Conservation (phyloP, 2,329 filamentous ascomycete genomes). For the Ustilaginoidea virens region DNA sequence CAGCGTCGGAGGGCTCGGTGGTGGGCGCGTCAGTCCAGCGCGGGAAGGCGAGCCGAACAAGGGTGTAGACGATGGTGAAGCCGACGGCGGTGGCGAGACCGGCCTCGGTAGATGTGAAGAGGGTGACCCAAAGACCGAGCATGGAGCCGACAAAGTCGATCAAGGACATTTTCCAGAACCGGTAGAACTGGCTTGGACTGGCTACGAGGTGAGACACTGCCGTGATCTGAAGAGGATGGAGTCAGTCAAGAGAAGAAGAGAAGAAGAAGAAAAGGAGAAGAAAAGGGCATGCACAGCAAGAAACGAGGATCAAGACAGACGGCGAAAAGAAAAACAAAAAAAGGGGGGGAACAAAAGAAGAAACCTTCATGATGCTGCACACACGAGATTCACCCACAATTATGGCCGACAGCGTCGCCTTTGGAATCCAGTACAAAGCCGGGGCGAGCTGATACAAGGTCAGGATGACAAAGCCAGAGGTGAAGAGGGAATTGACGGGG, state of each 20-base stretch:
- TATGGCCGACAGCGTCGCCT: constrained; percentile 47
- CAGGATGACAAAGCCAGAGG: constrained; percentile 44
- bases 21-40: constrained; percentile 17
- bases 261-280: background rate
- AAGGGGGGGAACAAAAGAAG: too few species aligned
- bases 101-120: constrained; percentile 44
- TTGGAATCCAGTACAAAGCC: constrained; percentile 52
- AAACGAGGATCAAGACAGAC: constrained; percentile 1
- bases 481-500: constrained; percentile 44
- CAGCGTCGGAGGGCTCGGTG: constrained; percentile 8
- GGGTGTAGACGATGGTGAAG: constrained; percentile 47
- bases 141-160: constrained; percentile 49
- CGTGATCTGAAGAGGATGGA: constrained; percentile 28
- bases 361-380: too few species aligned
- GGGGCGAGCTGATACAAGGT: constrained; percentile 46
- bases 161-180: constrained; percentile 48
- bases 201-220: constrained; percentile 48
- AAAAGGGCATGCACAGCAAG: background rate
- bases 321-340: background rate
- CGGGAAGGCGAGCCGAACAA: constrained; percentile 42
- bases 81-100: constrained; percentile 44
- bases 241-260: background rate
- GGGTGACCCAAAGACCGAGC: constrained; percentile 48
- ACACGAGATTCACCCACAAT: constrained; percentile 29
- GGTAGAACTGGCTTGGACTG: constrained; percentile 41